These are phyloP conservation scores for Francoa sonchifolia DNA, from an alignment of 441 rosid genomes.

Conservation along the genomic window DNA sequence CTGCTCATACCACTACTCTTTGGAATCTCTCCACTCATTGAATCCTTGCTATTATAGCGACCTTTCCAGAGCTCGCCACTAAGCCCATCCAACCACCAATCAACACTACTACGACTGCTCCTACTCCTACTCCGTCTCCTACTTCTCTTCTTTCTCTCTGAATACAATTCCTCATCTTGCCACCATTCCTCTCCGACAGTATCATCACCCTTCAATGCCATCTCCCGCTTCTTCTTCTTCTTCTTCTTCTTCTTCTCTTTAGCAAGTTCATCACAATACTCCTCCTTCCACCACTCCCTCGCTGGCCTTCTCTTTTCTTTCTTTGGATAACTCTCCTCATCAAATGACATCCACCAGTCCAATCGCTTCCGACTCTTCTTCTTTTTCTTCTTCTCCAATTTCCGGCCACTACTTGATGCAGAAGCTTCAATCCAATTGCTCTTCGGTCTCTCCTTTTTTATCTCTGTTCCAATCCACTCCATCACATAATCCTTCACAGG, in stretches of 20 bases:
- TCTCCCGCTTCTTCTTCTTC: conserved; percentile 27
- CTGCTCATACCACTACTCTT: conserved; percentile 67
- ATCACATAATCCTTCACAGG: conserved; percentile 70
- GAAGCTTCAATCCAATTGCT: conserved; percentile 52
- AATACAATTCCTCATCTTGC: conserved; percentile 39
- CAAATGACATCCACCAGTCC: conserved; percentile 85
- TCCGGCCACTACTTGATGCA: conserved; percentile 10
- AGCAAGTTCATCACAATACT: conserved; percentile 68
- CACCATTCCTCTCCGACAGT: conserved; percentile 42
- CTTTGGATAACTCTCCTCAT: conserved; percentile 40
- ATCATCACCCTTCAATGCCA: conserved; percentile 22
- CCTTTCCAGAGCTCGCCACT: conserved; percentile 63
- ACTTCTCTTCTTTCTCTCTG: conserved; percentile 35
- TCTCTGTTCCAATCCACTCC: conserved; percentile 88
- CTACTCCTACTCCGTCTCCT: conserved; percentile 31
- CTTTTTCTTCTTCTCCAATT: conserved; percentile 24
- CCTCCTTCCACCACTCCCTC: conserved; percentile 93
- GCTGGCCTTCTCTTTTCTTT: conserved; percentile 53
- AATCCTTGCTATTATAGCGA: conserved; percentile 42
- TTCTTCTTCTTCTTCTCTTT: conserved; percentile 56
- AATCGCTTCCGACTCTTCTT: conserved; percentile 42
- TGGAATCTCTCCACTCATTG: conserved; percentile 54
- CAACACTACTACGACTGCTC: conserved; percentile 54
- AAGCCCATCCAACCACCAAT: conserved; percentile 66
- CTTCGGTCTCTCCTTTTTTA: conserved; percentile 61